A percentile compares a stretch with the other conserved stretches of the same genome.
Conservation (phyloP, 139 green algal species). For the Chlorella sp. region DNA sequence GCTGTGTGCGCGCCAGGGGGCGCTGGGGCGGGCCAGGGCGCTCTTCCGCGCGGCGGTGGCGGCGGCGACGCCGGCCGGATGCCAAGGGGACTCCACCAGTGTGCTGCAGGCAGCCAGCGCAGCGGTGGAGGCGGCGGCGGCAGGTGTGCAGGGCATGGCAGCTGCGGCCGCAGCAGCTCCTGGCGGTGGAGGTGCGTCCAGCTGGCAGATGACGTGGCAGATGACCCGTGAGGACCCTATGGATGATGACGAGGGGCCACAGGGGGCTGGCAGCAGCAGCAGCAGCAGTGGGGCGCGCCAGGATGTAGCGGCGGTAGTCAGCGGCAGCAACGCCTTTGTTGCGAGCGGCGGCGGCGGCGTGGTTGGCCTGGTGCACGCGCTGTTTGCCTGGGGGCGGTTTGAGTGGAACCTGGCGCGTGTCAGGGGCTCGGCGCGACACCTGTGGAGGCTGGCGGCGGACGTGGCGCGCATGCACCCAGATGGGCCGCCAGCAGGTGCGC, state of each 20-base stretch:
- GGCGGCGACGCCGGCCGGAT: conserved; percentile 17
- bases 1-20: conserved; percentile 23
- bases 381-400: conserved; percentile 9
- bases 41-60: conserved; percentile 43
- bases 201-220: no score
- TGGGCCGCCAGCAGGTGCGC: conserved; percentile 5
- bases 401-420: conserved; percentile 38
- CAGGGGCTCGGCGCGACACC: conserved; percentile 32
- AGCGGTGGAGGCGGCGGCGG: background rate
- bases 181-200: no score
- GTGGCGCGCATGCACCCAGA: conserved; percentile 24
- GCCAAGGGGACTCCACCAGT: conserved; percentile 2
- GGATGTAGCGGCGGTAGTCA: background rate
- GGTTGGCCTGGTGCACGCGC: background rate
- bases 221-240: no score
- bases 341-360: background rate
- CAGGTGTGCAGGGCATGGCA: no score
- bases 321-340: background rate
- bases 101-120: no score
- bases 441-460: conserved; percentile 40
- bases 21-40: conserved; percentile 21
- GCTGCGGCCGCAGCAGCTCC: no score
- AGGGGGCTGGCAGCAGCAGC: background rate
- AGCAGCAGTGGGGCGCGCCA: background rate
- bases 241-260: conserved; percentile 9